Evolutionary conservation across 768 basidiomycete genomes (phyloP), one percentile per base, ranked within the genome.

Genomic region (Nidula microcarpa): DNA sequence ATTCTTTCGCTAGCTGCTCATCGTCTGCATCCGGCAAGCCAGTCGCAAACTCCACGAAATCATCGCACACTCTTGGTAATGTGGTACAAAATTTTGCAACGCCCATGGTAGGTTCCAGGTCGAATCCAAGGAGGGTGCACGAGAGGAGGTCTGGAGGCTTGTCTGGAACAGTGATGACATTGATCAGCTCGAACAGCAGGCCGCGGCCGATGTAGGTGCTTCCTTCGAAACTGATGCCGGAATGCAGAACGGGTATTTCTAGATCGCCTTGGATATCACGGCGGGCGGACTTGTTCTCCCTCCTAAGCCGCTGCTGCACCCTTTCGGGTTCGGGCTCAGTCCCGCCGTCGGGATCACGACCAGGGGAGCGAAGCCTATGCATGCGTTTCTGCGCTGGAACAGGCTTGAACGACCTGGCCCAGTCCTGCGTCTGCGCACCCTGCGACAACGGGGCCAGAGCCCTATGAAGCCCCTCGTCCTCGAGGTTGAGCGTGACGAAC

Each of bases 171-270:
- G 66, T 63, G 16, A 76, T 55, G 49, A 75, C 49, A n/a, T 72
- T 60, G 47, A 84, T 54, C 13, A 91, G 74, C 18, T 86, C 80
- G 52, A 75, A 65, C 14, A 94, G 77, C 60, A 77, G 73, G 0
- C 88, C 87, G 53, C 73, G 82, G 6, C 76, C 79, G 43, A 86
- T 74, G 56, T 83, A 87, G 5, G 85, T 81, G 7, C 73, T 68
- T 2, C 67, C 37, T 1, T 60, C 63, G 57, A 92, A 86, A 35
- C 74, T 73, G 35, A 79, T 66, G 3, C 84, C 85, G 3, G 78
- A 71, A 18, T 71, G 73, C 5, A 89, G 66, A 33, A 69, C 67
- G 3, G 65, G 64, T 10, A 90, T 74, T 32, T 73, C 73, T 59
- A 84, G 77, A 67, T 92, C 84, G 53, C 73, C 57, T 50, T 65